Evolutionary conservation across 257 asterid genomes (phyloP), one percentile per base, ranked within the genome.

Genomic region (Eustoma russellianum): DNA sequence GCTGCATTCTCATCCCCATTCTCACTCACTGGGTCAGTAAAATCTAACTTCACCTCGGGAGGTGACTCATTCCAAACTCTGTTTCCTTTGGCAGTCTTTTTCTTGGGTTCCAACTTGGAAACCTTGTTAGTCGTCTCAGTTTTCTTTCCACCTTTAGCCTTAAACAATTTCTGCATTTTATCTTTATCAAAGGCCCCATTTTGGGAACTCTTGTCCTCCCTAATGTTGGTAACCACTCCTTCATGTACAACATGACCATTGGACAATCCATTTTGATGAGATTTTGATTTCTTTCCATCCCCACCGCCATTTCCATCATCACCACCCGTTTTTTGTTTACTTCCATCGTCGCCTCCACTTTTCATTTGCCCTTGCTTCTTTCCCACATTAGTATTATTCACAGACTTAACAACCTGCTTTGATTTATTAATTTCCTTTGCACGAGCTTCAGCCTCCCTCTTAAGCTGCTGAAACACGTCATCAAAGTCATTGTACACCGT

Each of bases 11-110:
- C n/a, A n/a, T n/a, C n/a, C n/a, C n/a, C n/a, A n/a, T n/a, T n/a
- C 82, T 78, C 98, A 74, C 77, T 67, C 73, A 40, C 73, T 13
- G 83, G 82, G 83, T 83, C 89, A 10, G 96, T 87, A 66, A 76
- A 91, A 74, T 91, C 98, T 72, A 86, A 73, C 73, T 90, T 86
- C 18, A 75, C 38, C 53, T 79, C 79, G 48, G 46, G 33, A 13
- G 96, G 92, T 60, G 80, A 44, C 72, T 87, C 96, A 70, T 84
- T 77, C 95, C 98, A 87, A 66, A 91, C 94, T 73, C 94, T 70
- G 40, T 82, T 76, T 73, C 75, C 74, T 72, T 87, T 87, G 44
- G 77, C 59, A 47, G 64, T 64, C 64, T 75, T 88, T 75, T 87
- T 87, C 77, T 77, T 81, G 0, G 94, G 77, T 57, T 80, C 94